Percentiles rank a stretch among this genome's conserved stretches.
phyloP scores from a whole-genome alignment of 208 protist species.

The Leishmania tarentolae region DNA sequence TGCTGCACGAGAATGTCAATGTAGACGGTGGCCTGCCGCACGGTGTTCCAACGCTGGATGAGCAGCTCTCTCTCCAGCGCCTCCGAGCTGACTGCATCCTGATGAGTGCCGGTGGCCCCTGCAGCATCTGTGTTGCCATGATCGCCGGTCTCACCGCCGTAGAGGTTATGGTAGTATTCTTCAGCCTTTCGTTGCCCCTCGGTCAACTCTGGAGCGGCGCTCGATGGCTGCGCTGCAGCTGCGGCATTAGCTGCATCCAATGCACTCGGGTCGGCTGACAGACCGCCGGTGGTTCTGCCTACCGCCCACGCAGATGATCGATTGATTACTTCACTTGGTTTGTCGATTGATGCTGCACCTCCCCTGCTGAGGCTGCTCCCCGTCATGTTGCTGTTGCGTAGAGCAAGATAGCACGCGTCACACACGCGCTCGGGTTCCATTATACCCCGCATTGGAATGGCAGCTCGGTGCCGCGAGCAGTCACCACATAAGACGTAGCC shows the following conservation, averaged over 20 bases:
- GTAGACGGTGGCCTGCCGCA: slow-evolving; percentile 65
- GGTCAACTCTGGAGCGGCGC: slow-evolving; percentile 3
- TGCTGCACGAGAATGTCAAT: slow-evolving; percentile 82
- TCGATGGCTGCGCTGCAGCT: neutral
- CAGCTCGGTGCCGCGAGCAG: slow-evolving; percentile 69
- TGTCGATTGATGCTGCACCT: neutral
- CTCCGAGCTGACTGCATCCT: slow-evolving; percentile 25
- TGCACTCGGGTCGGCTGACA: neutral
- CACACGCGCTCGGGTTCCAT: slow-evolving; percentile 71
- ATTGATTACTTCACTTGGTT: slow-evolving; percentile 15
- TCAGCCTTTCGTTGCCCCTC: slow-evolving; percentile 24
- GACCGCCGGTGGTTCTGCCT: slow-evolving; percentile 8
- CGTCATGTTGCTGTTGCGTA: slow-evolving; percentile 34
- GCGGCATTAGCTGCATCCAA: neutral
- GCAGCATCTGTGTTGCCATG: neutral
- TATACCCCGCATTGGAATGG: slow-evolving; percentile 58
- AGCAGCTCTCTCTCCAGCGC: slow-evolving; percentile 58
- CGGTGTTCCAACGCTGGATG: slow-evolving; percentile 53
- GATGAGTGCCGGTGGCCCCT: neutral
- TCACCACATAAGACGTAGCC: slow-evolving; percentile 92
- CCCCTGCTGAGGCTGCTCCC: slow-evolving; percentile 21
- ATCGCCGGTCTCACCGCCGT: slow-evolving; percentile 11
- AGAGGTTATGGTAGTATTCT: slow-evolving; percentile 30
- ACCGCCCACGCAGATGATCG: neutral
- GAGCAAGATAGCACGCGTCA: slow-evolving; percentile 60